These are phyloP conservation scores for Cairneyella variabilis DNA, from an alignment of 495 filamentous ascomycete species.

Conservation along the genomic window DNA sequence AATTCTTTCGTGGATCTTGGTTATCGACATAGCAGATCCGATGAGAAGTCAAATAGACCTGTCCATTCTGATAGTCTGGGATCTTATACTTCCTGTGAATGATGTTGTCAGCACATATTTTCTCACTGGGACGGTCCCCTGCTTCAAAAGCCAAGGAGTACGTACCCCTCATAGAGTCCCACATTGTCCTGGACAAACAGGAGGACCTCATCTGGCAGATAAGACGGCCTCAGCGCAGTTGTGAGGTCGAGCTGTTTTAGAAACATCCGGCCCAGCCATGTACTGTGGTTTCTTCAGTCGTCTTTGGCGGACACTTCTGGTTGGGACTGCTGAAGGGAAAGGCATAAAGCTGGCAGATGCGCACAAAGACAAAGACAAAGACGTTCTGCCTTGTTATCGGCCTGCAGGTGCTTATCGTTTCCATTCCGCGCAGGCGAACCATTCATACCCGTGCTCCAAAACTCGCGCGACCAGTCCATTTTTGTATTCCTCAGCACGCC, in stretches of 20 bases:
- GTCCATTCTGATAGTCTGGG: conserved; percentile 89
- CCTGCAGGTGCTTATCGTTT: conserved; percentile 9
- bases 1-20: conserved; percentile 78
- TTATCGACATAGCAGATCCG: conserved; percentile 93
- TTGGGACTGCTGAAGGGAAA: too few relatives aligned
- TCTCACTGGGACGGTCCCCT: not conserved
- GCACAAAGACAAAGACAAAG: not conserved
- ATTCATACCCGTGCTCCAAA: too few relatives aligned
- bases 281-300: not conserved
- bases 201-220: conserved; percentile 83
- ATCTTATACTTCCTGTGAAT: conserved; percentile 82
- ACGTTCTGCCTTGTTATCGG: conserved; percentile 1
- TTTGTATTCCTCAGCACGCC: too few relatives aligned
- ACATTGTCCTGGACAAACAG: conserved; percentile 97
- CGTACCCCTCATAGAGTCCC: conserved; percentile 95
- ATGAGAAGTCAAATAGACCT: conserved; percentile 93
- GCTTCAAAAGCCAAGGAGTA: conserved; percentile 6
- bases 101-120: conserved; percentile 2
- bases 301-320: too few relatives aligned
- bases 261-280: conserved; percentile 76
- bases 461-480: too few relatives aligned
- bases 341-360: too few relatives aligned
- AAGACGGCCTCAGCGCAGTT: conserved; percentile 84
- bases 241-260: conserved; percentile 93
- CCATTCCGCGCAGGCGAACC: too few relatives aligned